Evolutionary conservation across 768 basidiomycete species (phyloP).

Genomic region (Kwoniella bestiolae): DNA sequence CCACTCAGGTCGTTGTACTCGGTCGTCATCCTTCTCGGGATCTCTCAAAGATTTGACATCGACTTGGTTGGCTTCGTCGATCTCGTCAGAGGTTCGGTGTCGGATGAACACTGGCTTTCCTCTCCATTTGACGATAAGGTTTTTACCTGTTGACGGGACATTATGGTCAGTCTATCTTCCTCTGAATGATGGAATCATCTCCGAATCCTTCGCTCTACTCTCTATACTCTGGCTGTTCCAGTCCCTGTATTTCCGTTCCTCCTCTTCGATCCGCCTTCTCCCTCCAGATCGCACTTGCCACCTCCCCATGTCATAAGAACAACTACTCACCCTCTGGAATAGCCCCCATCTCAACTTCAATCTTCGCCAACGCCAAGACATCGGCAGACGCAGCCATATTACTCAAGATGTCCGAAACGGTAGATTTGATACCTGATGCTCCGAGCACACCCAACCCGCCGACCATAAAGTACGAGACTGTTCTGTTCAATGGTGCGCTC

Average conservation of each 20-base stretch:
- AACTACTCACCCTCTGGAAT: slow-evolving; percentile 83
- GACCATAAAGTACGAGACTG: slow-evolving; percentile 61
- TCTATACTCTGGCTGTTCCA: too few relatives aligned
- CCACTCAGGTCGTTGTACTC: slow-evolving; percentile 96
- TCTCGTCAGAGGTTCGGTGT: slow-evolving; percentile 88
- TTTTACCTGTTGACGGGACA: slow-evolving; percentile 36
- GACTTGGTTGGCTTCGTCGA: slow-evolving; percentile 82
- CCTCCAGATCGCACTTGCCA: too few relatives aligned
- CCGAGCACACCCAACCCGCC: slow-evolving; percentile 83
- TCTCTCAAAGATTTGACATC: slow-evolving; percentile 90
- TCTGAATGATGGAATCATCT: background rate
- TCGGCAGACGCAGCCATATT: slow-evolving; percentile 98
- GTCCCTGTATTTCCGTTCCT: too few relatives aligned
- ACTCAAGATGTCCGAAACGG: slow-evolving; percentile 88
- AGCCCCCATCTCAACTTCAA: slow-evolving; percentile 83
- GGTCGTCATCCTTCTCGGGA: slow-evolving; percentile 84
- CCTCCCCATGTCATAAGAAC: background rate
- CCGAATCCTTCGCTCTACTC: too few relatives aligned
- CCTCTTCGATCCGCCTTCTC: too few relatives aligned
- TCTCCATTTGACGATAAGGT: slow-evolving; percentile 74
- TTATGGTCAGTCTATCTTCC: background rate
- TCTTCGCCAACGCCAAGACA: slow-evolving; percentile 95
- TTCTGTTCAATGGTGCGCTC: slow-evolving; percentile 56
- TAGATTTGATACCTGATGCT: slow-evolving; percentile 91
- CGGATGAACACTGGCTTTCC: slow-evolving; percentile 99